Evolutionary conservation across 192 early-diverging fungal genomes (phyloP).

Genomic region (Coemansia sp.): DNA sequence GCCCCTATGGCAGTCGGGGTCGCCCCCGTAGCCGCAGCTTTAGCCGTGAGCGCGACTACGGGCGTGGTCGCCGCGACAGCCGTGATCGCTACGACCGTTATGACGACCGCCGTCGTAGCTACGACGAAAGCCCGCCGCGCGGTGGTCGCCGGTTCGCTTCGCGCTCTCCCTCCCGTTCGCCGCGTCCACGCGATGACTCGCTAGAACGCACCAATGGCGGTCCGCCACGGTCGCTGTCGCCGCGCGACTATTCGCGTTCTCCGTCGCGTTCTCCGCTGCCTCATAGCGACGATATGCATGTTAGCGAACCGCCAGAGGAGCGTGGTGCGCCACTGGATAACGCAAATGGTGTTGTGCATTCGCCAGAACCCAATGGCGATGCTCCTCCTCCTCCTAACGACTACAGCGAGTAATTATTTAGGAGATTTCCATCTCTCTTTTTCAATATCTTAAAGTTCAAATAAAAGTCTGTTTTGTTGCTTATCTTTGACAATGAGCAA

Average conservation of each 20-base stretch:
- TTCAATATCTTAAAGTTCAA: neutral
- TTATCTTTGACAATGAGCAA: neutral
- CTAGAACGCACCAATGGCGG: slow-evolving; percentile 6
- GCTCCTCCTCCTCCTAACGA: slow-evolving; percentile 9
- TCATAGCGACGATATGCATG: slow-evolving; percentile 3
- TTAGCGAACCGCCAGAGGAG: slow-evolving; percentile 17
- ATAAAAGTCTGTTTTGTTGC: neutral
- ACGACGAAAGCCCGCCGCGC: slow-evolving; percentile 13
- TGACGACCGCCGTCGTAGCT: slow-evolving; percentile 8
- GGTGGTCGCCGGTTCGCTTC: slow-evolving; percentile 14
- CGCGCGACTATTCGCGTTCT: slow-evolving; percentile 7
- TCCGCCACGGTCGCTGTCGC: slow-evolving; percentile 4
- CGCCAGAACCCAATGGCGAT: neutral
- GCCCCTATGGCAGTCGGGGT: slow-evolving; percentile 12
- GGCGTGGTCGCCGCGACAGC: slow-evolving; percentile 13
- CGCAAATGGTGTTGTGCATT: slow-evolving; percentile 9
- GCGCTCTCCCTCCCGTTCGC: slow-evolving; percentile 29
- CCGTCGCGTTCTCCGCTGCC: slow-evolving; percentile 4
- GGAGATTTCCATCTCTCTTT: neutral
- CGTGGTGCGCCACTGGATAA: slow-evolving; percentile 13
- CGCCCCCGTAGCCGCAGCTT: slow-evolving; percentile 18
- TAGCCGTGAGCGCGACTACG: slow-evolving; percentile 1
- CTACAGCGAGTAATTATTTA: neutral
- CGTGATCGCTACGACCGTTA: slow-evolving; percentile 9
- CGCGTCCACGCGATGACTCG: slow-evolving; percentile 9